These are phyloP conservation scores for Hylodesmum podocarpum DNA, from an alignment of 306 rosid genomes.

Conservation along the genomic window DNA sequence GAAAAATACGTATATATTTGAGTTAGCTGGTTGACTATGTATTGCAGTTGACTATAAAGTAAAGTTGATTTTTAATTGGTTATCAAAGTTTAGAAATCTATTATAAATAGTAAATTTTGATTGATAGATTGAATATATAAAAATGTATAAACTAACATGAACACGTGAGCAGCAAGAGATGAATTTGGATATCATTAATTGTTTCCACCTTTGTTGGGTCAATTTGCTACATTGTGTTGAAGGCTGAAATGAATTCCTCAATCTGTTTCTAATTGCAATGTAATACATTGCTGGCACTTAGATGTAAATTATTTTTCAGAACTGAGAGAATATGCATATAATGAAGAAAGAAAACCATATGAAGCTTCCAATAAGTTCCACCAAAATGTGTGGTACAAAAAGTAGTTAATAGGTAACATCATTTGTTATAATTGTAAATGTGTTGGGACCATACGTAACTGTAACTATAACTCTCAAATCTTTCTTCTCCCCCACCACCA, in stretches of 20 bases:
- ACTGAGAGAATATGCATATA: background rate
- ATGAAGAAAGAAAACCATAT: constrained; percentile 10
- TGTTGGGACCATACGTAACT: constrained; percentile 43
- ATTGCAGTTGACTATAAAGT: too few relatives aligned
- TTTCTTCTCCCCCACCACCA: constrained; percentile 15
- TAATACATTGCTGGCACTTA: constrained; percentile 25
- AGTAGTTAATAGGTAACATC: constrained; percentile 49
- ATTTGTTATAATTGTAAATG: constrained; percentile 45
- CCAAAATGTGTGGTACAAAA: constrained; percentile 31
- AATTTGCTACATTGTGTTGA: background rate
- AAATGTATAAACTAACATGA: background rate
- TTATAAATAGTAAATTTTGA: too few relatives aligned
- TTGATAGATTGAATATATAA: too few relatives aligned
- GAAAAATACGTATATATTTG: too few relatives aligned
- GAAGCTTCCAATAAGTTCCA: constrained; percentile 17
- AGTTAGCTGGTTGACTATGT: too few relatives aligned
- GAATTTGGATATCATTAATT: background rate
- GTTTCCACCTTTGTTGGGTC: constrained; percentile 4
- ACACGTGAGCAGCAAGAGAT: background rate
- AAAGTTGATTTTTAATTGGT: too few relatives aligned
- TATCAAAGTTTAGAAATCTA: too few relatives aligned
- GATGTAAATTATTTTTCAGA: constrained; percentile 12
- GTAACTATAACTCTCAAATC: constrained; percentile 34
- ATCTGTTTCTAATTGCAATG: constrained; percentile 12
- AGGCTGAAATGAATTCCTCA: constrained; percentile 6